Percentiles rank a stretch among this genome's conserved stretches.
phyloP scores from a whole-genome alignment of 208 protist genomes.

The Lotmaria passim region DNA sequence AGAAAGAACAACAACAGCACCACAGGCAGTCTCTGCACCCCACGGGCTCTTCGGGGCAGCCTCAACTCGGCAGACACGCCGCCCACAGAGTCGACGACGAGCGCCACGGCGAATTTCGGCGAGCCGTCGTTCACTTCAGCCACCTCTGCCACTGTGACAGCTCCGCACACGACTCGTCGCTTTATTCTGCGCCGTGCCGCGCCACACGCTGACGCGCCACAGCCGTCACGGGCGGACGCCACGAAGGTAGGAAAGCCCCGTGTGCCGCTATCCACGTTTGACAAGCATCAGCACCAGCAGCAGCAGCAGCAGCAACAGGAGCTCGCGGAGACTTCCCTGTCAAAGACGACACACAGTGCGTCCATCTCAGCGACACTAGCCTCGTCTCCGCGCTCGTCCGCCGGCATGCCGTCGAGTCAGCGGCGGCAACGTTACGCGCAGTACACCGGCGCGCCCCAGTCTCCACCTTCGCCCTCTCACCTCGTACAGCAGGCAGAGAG shows the following conservation, averaged over 20 bases:
- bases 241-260: not conserved
- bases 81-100: no score
- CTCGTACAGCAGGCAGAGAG: not conserved
- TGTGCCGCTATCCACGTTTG: no score
- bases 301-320: not conserved
- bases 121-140: no score
- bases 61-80: not conserved
- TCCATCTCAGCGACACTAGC: not conserved
- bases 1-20: not conserved
- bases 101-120: not conserved
- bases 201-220: not conserved
- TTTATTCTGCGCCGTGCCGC: constrained; percentile 11
- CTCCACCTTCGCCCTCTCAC: not conserved
- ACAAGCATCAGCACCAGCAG: not conserved
- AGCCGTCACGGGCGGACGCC: not conserved
- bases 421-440: not conserved
- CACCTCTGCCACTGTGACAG: not conserved
- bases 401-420: not conserved
- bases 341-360: not conserved
- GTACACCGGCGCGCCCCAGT: not conserved
- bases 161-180: not conserved
- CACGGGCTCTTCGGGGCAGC: no score
- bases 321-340: not conserved
- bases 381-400: not conserved
- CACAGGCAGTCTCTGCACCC: not conserved